Evolutionary conservation across 805 yeast genomes (phyloP), one percentile per base, ranked within the genome.

Genomic region (Candida glaebosa): DNA sequence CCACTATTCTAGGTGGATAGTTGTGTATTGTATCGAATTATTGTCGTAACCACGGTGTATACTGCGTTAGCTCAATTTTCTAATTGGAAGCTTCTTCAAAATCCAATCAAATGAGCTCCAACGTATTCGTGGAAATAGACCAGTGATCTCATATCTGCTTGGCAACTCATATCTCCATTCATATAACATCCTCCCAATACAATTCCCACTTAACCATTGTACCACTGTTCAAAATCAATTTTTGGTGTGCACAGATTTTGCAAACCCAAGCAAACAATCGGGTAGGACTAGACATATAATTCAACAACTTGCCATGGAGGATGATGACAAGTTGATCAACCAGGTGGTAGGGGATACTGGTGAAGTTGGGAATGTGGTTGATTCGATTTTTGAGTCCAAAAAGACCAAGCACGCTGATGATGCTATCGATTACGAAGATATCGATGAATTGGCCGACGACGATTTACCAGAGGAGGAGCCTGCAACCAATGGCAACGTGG

Each of bases 401-500:
- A 52, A 53, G 26, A 67, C 86, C 2, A 73, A 75, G 41, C 98
- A 90, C 61, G 90, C 93, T 1, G 96, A 79, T 5, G 91, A 90
- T 60, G 99, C 99, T 7, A 70, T 89, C 24, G 98, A 91, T 61
- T 91, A 86, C 58, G 96, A 87, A 55, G 96, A 87, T 58, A 95
- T 87, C 54, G 97, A 90, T 50, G 97, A 90, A 60, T 68, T 90
- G 37, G 97, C 97, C 0, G 97, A 90, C 18, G 96, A 90, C 35
- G 95, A 87, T 42, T 53, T 63, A 2, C 70, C 70, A 1, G 71
- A 63, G 22, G 71, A 43, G 32, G 50, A 48, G 35, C 47, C 40
- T 35, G 17, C 28, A 18, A 38, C 41, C 17, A 40, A 34, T 39
- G 50, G 9, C 7, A 18, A 19, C 7, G 2, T 14, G n/a, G 41